A percentile compares a stretch with the other conserved stretches of the same genome.
phyloP scores from a whole-genome alignment of 805 yeast genomes.

The Priceomyces haplophilus region DNA sequence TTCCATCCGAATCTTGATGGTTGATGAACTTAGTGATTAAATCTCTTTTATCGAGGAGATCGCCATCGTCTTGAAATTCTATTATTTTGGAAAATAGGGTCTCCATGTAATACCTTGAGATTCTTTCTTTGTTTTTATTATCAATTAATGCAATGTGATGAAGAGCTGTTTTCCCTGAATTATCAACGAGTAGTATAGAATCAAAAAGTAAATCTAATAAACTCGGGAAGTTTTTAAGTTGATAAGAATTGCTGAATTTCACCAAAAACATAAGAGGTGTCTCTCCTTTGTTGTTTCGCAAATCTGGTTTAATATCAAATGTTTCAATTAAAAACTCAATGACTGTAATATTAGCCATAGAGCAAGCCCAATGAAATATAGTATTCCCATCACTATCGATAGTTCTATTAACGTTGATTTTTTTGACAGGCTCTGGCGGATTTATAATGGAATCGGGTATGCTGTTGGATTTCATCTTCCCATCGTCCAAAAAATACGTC shows the following conservation, averaged over 20 bases:
- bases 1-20: constrained; percentile 90
- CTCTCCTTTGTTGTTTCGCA: constrained; percentile 83
- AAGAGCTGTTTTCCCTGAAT: constrained; percentile 37
- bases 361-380: constrained; percentile 93
- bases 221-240: constrained; percentile 34
- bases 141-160: constrained; percentile 39
- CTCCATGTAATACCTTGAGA: constrained; percentile 40
- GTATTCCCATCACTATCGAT: constrained; percentile 94
- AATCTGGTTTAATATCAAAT: constrained; percentile 62
- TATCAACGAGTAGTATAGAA: constrained; percentile 36
- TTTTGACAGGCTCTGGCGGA: constrained; percentile 54
- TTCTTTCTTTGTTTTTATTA: constrained; percentile 32
- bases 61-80: constrained; percentile 24
- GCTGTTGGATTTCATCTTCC: constrained; percentile 15
- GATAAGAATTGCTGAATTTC: constrained; percentile 39
- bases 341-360: constrained; percentile 73
- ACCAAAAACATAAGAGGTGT: constrained; percentile 62
- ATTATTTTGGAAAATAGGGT: constrained; percentile 32
- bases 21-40: constrained; percentile 57
- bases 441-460: constrained; percentile 42
- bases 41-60: constrained; percentile 20
- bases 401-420: constrained; percentile 74
- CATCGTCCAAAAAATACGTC: constrained; percentile 52
- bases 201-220: constrained; percentile 35
- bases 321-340: constrained; percentile 61